Base-by-base conservation (phyloP, 345 rosid genomes). In the Gossypium ekmanianum region DNA sequence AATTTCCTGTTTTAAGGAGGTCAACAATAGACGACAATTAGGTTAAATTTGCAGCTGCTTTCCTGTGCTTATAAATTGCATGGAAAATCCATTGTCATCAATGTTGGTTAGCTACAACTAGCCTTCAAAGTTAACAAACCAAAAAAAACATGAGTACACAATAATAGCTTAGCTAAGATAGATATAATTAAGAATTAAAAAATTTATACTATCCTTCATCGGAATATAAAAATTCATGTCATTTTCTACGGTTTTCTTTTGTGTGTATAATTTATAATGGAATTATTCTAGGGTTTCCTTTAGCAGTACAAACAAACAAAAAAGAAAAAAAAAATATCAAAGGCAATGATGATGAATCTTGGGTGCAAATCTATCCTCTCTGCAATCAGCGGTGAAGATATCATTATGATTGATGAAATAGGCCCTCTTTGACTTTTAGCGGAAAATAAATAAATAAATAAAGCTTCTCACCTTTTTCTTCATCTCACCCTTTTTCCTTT, bases 341-440 rank as follows among this genome's bases (percentile, higher is more conserved):
- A 14, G 74, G 90, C 87, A 89, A 94, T 92, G 97, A 94, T 92
- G 93, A 87, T 89, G 86, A 85, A 91, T 91, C 92, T 94, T 84
- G 78, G 88, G 90, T 88, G 94, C 92, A 90, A 84, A 88, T 93
- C 92, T 85, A 78, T 79, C 82, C 26, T 61, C 73, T 84, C 83
- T 86, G 87, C 82, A 81, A 58, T 79, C 77, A 81, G 84, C 83
- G 88, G 88, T 88, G 95, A 88, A 83, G 83, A 79, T 87, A 88
- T 89, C 88, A 91, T 90, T 79, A 87, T 83, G 86, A 89, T 88
- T 80, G 87, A 84, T 85, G 83, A 74, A 77, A 84, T 82, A 82
- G 91, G 83, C 84, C 88, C 86, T 87, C 81, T 88, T 89, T 89
- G 89, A 92, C 88, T 76, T 88, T 92, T 85, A 78, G 34, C 78